Conservation (phyloP, 208 protist genomes). For the Acanthamoeba divionensis region DNA sequence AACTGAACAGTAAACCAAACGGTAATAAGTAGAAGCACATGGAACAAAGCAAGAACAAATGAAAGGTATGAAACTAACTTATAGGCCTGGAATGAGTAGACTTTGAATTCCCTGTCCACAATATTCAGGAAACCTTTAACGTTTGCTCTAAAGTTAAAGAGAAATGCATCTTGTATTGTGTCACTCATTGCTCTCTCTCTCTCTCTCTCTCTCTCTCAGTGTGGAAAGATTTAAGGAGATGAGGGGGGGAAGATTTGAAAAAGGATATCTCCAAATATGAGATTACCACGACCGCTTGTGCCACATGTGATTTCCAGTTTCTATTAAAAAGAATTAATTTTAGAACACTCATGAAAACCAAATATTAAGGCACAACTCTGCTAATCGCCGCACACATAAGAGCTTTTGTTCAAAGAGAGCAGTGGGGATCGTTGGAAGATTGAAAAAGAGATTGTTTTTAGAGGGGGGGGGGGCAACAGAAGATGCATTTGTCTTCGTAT, state of each 20-base stretch:
- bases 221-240: no score
- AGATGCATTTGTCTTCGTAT: no score
- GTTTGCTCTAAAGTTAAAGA: conserved; percentile 48
- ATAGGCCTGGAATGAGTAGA: conserved; percentile 83
- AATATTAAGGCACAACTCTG: no score
- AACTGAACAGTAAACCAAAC: background rate
- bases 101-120: conserved; percentile 77
- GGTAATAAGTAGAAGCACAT: background rate
- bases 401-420: background rate
- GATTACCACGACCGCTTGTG: conserved; percentile 81
- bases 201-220: no score
- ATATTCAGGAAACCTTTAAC: conserved; percentile 81
- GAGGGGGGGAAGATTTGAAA: background rate
- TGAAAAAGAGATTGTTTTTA: background rate
- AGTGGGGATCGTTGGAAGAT: background rate
- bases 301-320: conserved; percentile 80
- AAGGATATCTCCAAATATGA: conserved; percentile 84
- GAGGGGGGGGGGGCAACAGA: no score
- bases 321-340: background rate
- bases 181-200: background rate
- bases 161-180: background rate
- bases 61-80: conserved; percentile 64
- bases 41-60: background rate
- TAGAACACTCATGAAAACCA: no score
- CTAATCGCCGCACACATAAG: no score